These are phyloP conservation scores for Leishmania mexicana DNA, from an alignment of 208 protist species.

Conservation along the genomic window DNA sequence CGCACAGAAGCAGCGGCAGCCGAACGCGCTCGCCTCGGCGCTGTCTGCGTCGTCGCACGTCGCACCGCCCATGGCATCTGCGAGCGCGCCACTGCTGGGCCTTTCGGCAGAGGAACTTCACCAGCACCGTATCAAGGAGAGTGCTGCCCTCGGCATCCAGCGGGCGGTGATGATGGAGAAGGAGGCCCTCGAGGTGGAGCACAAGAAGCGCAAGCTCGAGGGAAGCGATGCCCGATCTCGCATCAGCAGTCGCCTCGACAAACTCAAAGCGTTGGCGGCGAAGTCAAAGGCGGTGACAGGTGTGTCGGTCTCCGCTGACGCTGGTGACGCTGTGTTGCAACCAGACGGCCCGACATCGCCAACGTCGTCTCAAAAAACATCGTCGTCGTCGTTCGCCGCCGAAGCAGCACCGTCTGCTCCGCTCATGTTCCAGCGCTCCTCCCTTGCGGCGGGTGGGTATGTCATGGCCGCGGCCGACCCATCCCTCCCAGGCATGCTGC, in stretches of 20 bases:
- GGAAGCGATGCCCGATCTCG: conserved; percentile 61
- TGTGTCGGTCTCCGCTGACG: background rate
- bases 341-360: background rate
- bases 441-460: conserved; percentile 73
- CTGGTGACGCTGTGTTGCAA: background rate
- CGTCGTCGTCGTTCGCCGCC: background rate
- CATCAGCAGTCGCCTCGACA: conserved; percentile 63
- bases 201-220: conserved; percentile 56
- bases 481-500: conserved; percentile 1
- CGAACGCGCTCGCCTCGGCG: conserved; percentile 31
- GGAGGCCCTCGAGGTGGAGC: conserved; percentile 61
- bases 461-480: conserved; percentile 36
- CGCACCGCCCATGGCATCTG: background rate
- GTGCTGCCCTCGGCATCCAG: conserved; percentile 70
- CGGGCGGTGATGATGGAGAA: conserved; percentile 70
- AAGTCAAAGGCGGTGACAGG: conserved; percentile 9
- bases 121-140: conserved; percentile 63
- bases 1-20: conserved; percentile 15
- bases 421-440: conserved; percentile 63
- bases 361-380: background rate
- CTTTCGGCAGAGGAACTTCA: conserved; percentile 81
- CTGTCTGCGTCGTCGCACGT: conserved; percentile 20
- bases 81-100: conserved; percentile 25
- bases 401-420: conserved; percentile 28
- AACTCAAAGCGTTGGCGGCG: conserved; percentile 40